A percentile compares a stretch with the other conserved stretches of the same genome.
Conservation (phyloP, 2,329 filamentous ascomycete species). For the Verticillium klebahnii region DNA sequence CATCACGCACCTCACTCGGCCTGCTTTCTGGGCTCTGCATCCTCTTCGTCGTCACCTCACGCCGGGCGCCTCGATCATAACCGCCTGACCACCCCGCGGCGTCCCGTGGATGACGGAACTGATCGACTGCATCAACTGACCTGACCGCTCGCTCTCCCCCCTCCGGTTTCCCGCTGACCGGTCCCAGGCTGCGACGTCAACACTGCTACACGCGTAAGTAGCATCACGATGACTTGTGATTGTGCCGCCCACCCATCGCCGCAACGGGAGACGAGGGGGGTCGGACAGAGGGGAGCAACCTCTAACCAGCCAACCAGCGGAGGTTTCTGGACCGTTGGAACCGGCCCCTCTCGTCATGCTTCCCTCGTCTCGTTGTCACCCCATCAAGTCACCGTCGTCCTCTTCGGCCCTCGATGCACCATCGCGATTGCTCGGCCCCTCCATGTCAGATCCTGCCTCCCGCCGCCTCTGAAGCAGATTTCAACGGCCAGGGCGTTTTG, state of each 20-base stretch:
- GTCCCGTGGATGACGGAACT: not conserved
- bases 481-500: not conserved
- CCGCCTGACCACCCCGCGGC: not conserved
- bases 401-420: not conserved
- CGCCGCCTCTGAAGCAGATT: too few species aligned
- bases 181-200: not conserved
- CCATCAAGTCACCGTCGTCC: not conserved
- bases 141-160: not conserved
- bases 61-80: not conserved
- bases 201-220: too few species aligned
- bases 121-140: not conserved
- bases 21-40: not conserved
- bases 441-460: too few species aligned
- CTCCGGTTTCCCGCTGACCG: not conserved
- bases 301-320: too few species aligned
- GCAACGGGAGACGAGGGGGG: too few species aligned
- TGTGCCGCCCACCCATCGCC: too few species aligned
- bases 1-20: too few species aligned
- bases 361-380: not conserved
- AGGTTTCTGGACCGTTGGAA: too few species aligned
- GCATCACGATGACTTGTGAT: too few species aligned
- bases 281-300: too few species aligned
- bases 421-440: not conserved
- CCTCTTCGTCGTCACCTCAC: not conserved
- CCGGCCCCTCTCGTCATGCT: too few species aligned